These are phyloP conservation scores for Panaeolus papilionaceus DNA, from an alignment of 768 basidiomycete genomes.

Conservation along the genomic window DNA sequence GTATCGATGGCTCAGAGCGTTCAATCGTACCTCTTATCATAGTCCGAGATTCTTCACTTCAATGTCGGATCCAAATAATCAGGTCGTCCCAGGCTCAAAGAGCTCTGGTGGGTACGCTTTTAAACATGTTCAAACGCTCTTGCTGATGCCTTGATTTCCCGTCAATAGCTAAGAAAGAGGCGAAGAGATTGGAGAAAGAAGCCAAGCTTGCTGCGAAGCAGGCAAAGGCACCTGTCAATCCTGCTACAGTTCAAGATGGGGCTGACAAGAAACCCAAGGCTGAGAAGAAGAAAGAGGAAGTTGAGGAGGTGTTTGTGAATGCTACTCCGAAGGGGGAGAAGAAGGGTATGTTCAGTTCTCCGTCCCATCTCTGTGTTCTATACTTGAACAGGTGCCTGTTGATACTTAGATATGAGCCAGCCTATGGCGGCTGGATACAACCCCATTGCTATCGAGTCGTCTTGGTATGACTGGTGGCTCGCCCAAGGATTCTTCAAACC, in stretches of 20 bases:
- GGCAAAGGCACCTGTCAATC: conserved; percentile 47
- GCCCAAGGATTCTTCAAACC: conserved; percentile 92
- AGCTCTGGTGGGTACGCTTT: conserved; percentile 40
- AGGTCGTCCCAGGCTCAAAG: conserved; percentile 43
- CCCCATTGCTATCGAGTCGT: conserved; percentile 91
- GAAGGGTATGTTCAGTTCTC: conserved; percentile 66
- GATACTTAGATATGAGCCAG: conserved; percentile 71
- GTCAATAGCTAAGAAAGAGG: conserved; percentile 79
- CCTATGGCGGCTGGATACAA: conserved; percentile 96
- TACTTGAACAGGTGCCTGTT: neutral
- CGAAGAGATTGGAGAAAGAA: conserved; percentile 80
- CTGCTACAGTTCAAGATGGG: conserved; percentile 45
- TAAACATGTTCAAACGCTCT: neutral
- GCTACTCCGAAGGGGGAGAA: conserved; percentile 90
- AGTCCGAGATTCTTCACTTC: conserved; percentile 24
- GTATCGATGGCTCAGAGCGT: conserved; percentile 25
- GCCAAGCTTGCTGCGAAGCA: conserved; percentile 78
- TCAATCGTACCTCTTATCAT: conserved; percentile 1
- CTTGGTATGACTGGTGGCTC: conserved; percentile 99
- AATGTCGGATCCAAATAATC: conserved; percentile 29
- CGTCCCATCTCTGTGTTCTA: neutral
- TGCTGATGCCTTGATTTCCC: conserved; percentile 3
- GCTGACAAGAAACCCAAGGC: conserved; percentile 75
- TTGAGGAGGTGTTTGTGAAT: conserved; percentile 76
- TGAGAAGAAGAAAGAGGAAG: conserved; percentile 73